These are phyloP conservation scores for Thuidium tamariscinum DNA, from an alignment of 225 moss, liverwort and hornwort genomes.

Conservation along the genomic window DNA sequence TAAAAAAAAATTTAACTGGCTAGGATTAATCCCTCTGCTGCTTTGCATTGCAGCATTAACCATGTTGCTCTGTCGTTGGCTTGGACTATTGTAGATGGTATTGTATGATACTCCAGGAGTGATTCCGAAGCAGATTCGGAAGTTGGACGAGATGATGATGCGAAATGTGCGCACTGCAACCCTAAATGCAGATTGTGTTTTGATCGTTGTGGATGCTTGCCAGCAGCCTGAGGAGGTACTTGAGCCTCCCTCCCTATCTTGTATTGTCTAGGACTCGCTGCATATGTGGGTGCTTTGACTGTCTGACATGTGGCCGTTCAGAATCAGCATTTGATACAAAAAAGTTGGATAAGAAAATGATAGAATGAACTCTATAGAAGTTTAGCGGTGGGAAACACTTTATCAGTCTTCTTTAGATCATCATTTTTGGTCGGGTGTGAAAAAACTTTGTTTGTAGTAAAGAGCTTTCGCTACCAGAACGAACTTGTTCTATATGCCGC, in stretches of 20 bases:
- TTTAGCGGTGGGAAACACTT: neutral
- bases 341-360: neutral
- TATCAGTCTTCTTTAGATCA: neutral
- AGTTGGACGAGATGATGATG: slow-evolving; percentile 96
- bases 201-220: slow-evolving; percentile 80
- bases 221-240: slow-evolving; percentile 59
- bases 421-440: neutral
- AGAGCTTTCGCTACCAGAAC: neutral
- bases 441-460: neutral
- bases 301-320: neutral
- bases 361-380: neutral
- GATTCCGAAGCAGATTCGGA: slow-evolving; percentile 52
- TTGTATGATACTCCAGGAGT: slow-evolving; percentile 85
- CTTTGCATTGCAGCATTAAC: neutral
- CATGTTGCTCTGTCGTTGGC: neutral
- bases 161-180: slow-evolving; percentile 77
- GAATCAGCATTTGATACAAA: neutral
- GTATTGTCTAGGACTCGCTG: neutral
- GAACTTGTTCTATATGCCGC: neutral
- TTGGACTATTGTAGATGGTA: slow-evolving; percentile 49
- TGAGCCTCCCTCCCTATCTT: neutral
- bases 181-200: slow-evolving; percentile 70
- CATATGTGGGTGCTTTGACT: neutral
- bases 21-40: neutral
- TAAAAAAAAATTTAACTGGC: neutral